Base-by-base conservation (phyloP, 805 yeast species). In the Brettanomyces custersianus region DNA sequence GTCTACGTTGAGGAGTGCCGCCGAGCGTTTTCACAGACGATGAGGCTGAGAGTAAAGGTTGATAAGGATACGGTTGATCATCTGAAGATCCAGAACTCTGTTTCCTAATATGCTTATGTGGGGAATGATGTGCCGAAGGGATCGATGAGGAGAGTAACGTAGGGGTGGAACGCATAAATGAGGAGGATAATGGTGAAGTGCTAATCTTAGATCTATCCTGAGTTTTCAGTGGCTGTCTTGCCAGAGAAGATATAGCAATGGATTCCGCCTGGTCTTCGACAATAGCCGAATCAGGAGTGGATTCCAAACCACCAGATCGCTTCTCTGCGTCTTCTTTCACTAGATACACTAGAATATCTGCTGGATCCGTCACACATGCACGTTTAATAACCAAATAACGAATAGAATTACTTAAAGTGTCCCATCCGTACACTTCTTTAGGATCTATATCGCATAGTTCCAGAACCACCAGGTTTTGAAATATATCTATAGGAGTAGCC, bases 371-470 rank as follows among this genome's bases (percentile, higher is more conserved):
- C 9, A 77, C 52, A 40, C 68, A 70, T 2, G 72, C 57, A 43
- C 70, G 70, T 39, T 73, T 65, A 20, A 78, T 59, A 3, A 74
- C 73, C 37, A 77, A 57, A 29, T 74, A 71, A 37, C 77, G 60
- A 26, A 77, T 57, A 39, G 62, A 70, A 35, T 72, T 77, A 41
- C 80, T 63, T 23, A 77, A 48, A 12, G 55, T 46, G 47, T 76
- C 66, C 85, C 85, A 77, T 2, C 85, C 85, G 52, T 63, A 76
- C 8, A 78, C 62, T 41, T 76, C 80, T 41, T 75, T 73, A 15
- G 81, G 79, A 42, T 75, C 81, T 40, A 74, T 60, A 39, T 75
- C 80, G 20, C 63, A 61, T 3, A 78, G 53, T 48, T 77, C 85
- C 31, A 77, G 57, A 16, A 77, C 80, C 33, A 76, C 72, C 33